Conservation (phyloP, 1,284 basidiomycete genomes). For the Ganoderma sinense region DNA sequence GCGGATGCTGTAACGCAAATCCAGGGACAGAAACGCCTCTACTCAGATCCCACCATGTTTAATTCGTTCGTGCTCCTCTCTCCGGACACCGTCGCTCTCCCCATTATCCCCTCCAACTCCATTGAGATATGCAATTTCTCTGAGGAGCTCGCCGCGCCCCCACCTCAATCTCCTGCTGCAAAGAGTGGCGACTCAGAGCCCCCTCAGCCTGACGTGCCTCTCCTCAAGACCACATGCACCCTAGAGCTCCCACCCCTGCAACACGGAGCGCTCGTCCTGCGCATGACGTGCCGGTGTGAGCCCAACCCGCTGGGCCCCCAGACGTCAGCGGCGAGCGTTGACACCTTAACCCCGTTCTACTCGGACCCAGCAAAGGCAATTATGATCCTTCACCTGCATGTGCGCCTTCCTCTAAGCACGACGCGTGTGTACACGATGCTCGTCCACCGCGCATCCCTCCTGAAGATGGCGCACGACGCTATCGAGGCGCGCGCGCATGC, state of each 20-base stretch:
- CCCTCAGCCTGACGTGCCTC: constrained; percentile 6
- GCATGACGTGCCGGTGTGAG: constrained; percentile 51
- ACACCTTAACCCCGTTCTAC: constrained; percentile 37
- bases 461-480: constrained; percentile 26
- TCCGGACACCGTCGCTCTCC: constrained; percentile 48
- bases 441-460: constrained; percentile 47
- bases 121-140: constrained; percentile 51
- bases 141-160: constrained; percentile 20
- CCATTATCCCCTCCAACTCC: constrained; percentile 43
- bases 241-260: constrained; percentile 46
- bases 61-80: constrained; percentile 48
- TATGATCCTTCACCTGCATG: constrained; percentile 48
- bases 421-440: constrained; percentile 45
- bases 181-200: background rate
- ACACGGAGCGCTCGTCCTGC: constrained; percentile 35
- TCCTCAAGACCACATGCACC: constrained; percentile 27
- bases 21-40: constrained; percentile 25
- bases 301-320: constrained; percentile 48
- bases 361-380: constrained; percentile 45
- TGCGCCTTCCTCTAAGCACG: constrained; percentile 18
- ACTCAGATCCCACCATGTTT: constrained; percentile 20
- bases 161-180: constrained; percentile 9
- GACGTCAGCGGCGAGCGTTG: constrained; percentile 10
- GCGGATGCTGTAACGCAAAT: background rate
- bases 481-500: background rate